Evolutionary conservation across 2,329 filamentous ascomycete genomes (phyloP), one percentile per base, ranked within the genome.

Genomic region (Xylaria sp.): DNA sequence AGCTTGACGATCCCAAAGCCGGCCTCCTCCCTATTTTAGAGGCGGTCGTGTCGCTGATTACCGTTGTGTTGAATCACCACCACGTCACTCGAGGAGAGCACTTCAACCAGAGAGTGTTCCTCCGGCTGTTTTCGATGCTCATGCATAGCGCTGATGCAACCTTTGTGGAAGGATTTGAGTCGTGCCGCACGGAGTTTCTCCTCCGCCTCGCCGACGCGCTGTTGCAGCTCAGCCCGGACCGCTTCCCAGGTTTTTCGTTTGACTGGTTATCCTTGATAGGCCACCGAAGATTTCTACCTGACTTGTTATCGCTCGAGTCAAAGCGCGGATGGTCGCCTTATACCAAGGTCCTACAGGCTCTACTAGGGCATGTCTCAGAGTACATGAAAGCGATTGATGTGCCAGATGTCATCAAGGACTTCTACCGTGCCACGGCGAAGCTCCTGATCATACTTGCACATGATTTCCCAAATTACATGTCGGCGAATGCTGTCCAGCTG

Each of bases 401-500:
- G 16, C 80, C 86, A 2, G 78, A 84, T 29, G 81, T 90, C 46
- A 85, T 87, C 29, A 92, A 91, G 69, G 90, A 93, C 50, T 84
- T 96, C 57, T 97, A 96, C 71, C 87, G 91, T 56, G 91, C 88
- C 7, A 85, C 90, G 1, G 77, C 96, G 44, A 92, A 95, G 67
- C 83, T 97, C 55, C 76, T 97, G 50, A 77, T 96, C 29, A 83
- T 96, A 48, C 77, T 99, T 48, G 90, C 96, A 63, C 94, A 97
- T 68, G 94, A 99, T 71, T 97, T 91, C 72, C 90, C 93, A 0
- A 92, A 97, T 52, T 99, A 96, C 72, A 76, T 99, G 39, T 89
- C 90, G 5, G 90, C 92, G 64, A 91, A 96, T 70, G 90, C 96
- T 68, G 85, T 90, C 62, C 84, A 86, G 62, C 84, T 99, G 48